Evolutionary conservation across 495 filamentous ascomycete species (phyloP).

Genomic region (Lophiotrema nucula): DNA sequence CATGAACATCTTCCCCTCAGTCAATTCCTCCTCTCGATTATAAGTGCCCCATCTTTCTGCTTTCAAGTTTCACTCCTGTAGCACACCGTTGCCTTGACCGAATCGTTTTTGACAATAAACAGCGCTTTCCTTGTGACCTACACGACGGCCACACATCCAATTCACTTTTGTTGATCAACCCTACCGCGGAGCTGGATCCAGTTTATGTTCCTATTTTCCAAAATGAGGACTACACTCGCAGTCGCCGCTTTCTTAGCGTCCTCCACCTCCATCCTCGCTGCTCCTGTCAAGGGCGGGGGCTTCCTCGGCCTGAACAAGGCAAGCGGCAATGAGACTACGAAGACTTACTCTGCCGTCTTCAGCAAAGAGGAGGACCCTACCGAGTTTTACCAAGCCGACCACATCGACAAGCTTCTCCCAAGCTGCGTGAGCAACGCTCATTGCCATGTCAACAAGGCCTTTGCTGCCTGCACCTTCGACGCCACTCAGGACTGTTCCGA

Average conservation of each 20-base stretch:
- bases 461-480: slow-evolving; percentile 47
- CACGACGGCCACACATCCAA: slow-evolving; percentile 9
- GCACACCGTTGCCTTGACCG: too few relatives aligned
- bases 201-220: slow-evolving; percentile 8
- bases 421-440: slow-evolving; percentile 36
- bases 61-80: too few relatives aligned
- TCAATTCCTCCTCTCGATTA: too few relatives aligned
- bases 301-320: slow-evolving; percentile 12
- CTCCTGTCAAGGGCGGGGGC: slow-evolving; percentile 11
- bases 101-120: slow-evolving; percentile 7
- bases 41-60: too few relatives aligned
- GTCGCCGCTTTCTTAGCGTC: slow-evolving; percentile 23
- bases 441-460: slow-evolving; percentile 48
- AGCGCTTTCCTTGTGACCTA: slow-evolving; percentile 19
- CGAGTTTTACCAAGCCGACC: slow-evolving; percentile 35
- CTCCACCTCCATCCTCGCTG: slow-evolving; percentile 9
- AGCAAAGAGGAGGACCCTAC: slow-evolving; percentile 31
- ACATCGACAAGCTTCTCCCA: slow-evolving; percentile 30
- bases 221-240: slow-evolving; percentile 23
- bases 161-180: slow-evolving; percentile 4
- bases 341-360: slow-evolving; percentile 39
- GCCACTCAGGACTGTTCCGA: slow-evolving; percentile 42
- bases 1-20: neutral
- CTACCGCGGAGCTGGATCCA: slow-evolving; percentile 4
- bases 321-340: neutral